Conservation (phyloP, 805 yeast species). For the Brettanomyces custersianus region DNA sequence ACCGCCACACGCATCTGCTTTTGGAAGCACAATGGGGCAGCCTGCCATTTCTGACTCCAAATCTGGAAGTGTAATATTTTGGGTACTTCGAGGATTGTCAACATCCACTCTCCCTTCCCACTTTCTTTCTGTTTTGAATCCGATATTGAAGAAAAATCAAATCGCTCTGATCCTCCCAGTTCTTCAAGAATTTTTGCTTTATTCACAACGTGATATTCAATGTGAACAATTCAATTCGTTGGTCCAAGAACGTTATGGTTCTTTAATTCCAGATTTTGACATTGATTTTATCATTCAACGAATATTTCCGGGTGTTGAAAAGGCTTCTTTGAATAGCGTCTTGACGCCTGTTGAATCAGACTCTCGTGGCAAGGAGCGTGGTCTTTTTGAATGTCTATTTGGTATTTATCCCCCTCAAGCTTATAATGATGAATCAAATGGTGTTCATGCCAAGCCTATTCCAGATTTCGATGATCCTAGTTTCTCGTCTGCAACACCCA, state of each 20-base stretch:
- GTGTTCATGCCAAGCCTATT: slow-evolving; percentile 1
- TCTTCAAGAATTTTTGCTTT: slow-evolving; percentile 21
- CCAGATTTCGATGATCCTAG: slow-evolving; percentile 32
- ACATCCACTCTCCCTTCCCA: slow-evolving; percentile 50
- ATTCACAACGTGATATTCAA: slow-evolving; percentile 13
- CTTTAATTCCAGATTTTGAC: slow-evolving; percentile 12
- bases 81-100: slow-evolving; percentile 57
- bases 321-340: slow-evolving; percentile 17
- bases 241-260: slow-evolving; percentile 13
- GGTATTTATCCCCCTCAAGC: slow-evolving; percentile 5
- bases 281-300: slow-evolving; percentile 15
- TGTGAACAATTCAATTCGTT: slow-evolving; percentile 4
- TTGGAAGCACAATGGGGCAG: no score
- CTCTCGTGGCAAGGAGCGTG: not conserved
- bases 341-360: slow-evolving; percentile 10
- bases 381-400: slow-evolving; percentile 21
- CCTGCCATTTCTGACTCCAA: no score
- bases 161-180: slow-evolving; percentile 21
- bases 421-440: not conserved
- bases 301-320: slow-evolving; percentile 20
- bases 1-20: slow-evolving; percentile 3
- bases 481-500: slow-evolving; percentile 24
- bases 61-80: slow-evolving; percentile 48
- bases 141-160: slow-evolving; percentile 20
- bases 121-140: slow-evolving; percentile 30